Percentiles rank a stretch among this genome's conserved stretches.
Conservation (phyloP, 2,329 filamentous ascomycete genomes). For the Pseudocercospora musae region DNA sequence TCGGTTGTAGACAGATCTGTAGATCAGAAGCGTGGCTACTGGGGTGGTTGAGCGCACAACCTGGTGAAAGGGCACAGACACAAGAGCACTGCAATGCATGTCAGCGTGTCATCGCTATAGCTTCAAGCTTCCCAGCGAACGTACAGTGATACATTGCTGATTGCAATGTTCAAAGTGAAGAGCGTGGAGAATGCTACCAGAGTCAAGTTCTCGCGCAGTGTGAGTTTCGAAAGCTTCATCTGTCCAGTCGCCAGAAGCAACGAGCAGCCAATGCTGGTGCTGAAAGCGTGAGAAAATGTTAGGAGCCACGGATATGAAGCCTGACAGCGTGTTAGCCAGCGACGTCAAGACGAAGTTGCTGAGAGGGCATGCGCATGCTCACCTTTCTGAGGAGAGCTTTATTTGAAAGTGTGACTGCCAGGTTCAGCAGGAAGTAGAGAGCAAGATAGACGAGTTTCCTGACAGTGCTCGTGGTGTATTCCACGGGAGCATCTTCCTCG, state of each 20-base stretch:
- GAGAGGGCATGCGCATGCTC: conserved; percentile 33
- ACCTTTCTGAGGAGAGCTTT: conserved; percentile 49
- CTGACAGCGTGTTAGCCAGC: conserved; percentile 32
- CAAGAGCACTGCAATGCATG: conserved; percentile 32
- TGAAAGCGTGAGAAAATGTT: conserved; percentile 57
- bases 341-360: neutral
- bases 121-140: conserved; percentile 17
- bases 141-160: conserved; percentile 59
- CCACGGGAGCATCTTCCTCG: conserved; percentile 13
- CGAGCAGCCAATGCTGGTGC: conserved; percentile 55
- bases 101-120: neutral
- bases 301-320: conserved; percentile 61
- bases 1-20: conserved; percentile 55
- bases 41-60: conserved; percentile 61
- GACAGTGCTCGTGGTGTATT: conserved; percentile 26
- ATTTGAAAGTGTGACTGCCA: conserved; percentile 57
- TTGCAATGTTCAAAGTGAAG: conserved; percentile 63
- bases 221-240: conserved; percentile 54
- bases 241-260: conserved; percentile 52
- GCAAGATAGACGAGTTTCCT: conserved; percentile 27
- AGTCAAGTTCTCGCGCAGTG: conserved; percentile 52
- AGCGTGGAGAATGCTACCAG: conserved; percentile 58
- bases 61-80: conserved; percentile 64
- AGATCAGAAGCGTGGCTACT: conserved; percentile 61
- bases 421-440: conserved; percentile 50